A percentile compares a stretch with the other conserved stretches of the same genome.
Evolutionary conservation across 108 stramenopile species (phyloP).

Genomic region (Cyclostephanos tholiformis): DNA sequence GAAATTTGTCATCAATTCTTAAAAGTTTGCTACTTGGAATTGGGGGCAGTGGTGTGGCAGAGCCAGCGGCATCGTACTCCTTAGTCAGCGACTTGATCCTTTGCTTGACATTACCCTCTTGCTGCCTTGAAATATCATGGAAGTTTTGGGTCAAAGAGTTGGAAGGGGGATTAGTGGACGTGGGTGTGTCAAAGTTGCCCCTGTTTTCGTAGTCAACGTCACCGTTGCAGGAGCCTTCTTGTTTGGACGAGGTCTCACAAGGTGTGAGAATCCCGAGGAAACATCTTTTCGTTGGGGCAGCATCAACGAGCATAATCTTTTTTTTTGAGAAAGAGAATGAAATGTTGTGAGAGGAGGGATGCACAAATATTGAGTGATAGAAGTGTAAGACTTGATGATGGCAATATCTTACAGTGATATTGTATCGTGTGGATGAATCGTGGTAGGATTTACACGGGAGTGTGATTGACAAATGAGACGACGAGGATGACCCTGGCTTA

Average conservation of each 20-base stretch:
- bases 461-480: conserved; percentile 45
- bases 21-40: conserved; percentile 26
- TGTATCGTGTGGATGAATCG: conserved; percentile 3
- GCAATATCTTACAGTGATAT: conserved; percentile 34
- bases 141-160: not conserved
- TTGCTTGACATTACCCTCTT: not conserved
- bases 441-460: conserved; percentile 29
- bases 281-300: conserved; percentile 20
- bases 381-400: not conserved
- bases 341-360: not conserved
- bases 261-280: conserved; percentile 39
- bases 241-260: not conserved
- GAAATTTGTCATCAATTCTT: conserved; percentile 15
- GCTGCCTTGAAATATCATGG: no score
- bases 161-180: not conserved
- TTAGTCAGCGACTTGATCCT: not conserved
- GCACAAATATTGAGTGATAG: not conserved
- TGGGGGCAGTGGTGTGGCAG: not conserved
- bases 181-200: not conserved
- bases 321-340: not conserved
- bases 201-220: not conserved
- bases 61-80: not conserved
- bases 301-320: conserved; percentile 34
- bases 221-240: not conserved
- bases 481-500: conserved; percentile 2